Evolutionary conservation across 2,329 filamentous ascomycete species (phyloP), one percentile per base, ranked within the genome.

Genomic region (Nigrospora osmanthi): DNA sequence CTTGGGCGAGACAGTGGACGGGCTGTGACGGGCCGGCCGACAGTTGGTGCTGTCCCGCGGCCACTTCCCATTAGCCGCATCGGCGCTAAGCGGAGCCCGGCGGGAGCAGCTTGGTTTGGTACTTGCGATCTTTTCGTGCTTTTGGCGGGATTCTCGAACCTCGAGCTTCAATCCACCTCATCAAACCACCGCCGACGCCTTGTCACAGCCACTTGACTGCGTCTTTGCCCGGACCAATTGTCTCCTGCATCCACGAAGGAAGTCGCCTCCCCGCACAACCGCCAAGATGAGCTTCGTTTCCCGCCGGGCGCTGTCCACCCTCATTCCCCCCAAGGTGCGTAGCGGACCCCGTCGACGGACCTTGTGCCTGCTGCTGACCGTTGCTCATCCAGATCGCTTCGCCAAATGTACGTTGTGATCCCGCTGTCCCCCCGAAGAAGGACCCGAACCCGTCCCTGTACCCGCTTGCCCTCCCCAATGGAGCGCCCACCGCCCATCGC

Each of bases 291-390:
- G 89, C 80, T 93, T 83, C 81, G 79, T 94, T 65, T 81, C 83
- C 65, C 87, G 87, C 73, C 84, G 90, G 75, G 87, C 81, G 79
- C 85, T 96, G 66, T 97, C 93, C 68, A 95, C 94, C 78, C 85
- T 98, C 71, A 96, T 98, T 63, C 94, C 94, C 60, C 93, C 94
- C 65, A 98, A 98, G 89, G 91, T 95, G 40, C 42, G 58, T 58
- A 30, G 38, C 14, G 11, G n/a, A 30, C 15, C 33, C n/a, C n/a
- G 16, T 19, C 7, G 30, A 17, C 11, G n/a, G 33, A 15, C 9
- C 9, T 12, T 13, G 33, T 47, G 12, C 33, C 43, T 42, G 40
- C 52, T 57, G 12, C 2, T 10, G 11, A 34, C 12, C n/a, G 4
- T 1, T 35, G 23, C 6, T 75, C 57, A 50, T 43, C 11, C 45